phyloP scores from a whole-genome alignment of 345 rosid genomes.

The Brassica incana region DNA sequence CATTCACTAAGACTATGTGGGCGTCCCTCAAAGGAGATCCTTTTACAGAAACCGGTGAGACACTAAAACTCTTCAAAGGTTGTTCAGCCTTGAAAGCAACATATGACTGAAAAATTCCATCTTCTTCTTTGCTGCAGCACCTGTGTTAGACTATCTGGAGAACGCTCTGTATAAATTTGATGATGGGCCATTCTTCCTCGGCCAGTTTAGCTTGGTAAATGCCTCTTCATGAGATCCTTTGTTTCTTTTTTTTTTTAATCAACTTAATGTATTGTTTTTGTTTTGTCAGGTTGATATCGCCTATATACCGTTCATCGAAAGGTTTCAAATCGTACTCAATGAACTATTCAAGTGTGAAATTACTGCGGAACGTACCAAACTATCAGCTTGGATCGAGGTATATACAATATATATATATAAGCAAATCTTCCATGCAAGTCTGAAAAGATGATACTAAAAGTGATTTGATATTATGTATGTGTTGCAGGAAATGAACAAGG shows the following conservation, averaged over 20 bases:
- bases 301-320: constrained; percentile 66
- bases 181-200: constrained; percentile 92
- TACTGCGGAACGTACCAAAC: constrained; percentile 69
- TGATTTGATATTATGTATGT: neutral
- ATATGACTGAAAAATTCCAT: neutral
- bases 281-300: constrained; percentile 67
- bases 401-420: neutral
- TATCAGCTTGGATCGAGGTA: constrained; percentile 81
- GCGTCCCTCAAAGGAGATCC: constrained; percentile 68
- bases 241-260: neutral
- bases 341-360: constrained; percentile 58
- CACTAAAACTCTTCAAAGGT: neutral
- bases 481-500: constrained; percentile 68
- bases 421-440: neutral
- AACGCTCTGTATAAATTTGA: constrained; percentile 58
- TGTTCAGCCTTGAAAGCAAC: neutral
- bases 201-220: constrained; percentile 69
- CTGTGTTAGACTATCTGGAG: constrained; percentile 76
- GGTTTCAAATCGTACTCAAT: constrained; percentile 52
- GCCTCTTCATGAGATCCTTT: neutral
- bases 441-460: neutral
- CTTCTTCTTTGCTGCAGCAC: constrained; percentile 48
- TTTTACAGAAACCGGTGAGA: constrained; percentile 55
- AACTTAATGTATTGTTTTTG: neutral
- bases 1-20: constrained; percentile 43